A percentile compares a stretch with the other conserved stretches of the same genome.
Conservation (phyloP, 257 asterid species). For the Coffea eugenioides region DNA sequence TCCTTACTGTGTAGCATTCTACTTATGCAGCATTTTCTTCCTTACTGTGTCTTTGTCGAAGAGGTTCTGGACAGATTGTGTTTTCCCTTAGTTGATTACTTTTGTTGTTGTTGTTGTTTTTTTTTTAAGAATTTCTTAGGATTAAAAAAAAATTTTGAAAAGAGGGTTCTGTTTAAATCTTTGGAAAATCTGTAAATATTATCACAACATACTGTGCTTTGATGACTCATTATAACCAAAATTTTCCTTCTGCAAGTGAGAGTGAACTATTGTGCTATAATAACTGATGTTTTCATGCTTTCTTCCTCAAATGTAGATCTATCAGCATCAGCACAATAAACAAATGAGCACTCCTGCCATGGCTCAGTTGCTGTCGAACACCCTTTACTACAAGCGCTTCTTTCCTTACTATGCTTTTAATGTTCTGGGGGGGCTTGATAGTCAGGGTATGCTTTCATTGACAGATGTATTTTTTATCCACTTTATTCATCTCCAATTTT, state of each 20-base stretch:
- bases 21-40: no score
- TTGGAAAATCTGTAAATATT: not conserved
- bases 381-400: constrained; percentile 80
- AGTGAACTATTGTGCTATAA: not conserved
- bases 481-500: not conserved
- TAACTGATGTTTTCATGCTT: not conserved
- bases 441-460: constrained; percentile 50
- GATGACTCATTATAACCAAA: not conserved
- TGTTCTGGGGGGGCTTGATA: constrained; percentile 88
- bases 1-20: not conserved
- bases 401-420: constrained; percentile 77
- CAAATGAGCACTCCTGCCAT: constrained; percentile 95
- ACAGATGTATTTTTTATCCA: not conserved
- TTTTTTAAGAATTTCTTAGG: not conserved
- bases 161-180: not conserved
- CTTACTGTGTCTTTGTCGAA: no score
- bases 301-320: constrained; percentile 27
- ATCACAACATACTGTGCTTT: not conserved
- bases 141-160: not conserved
- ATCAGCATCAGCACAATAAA: constrained; percentile 88
- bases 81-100: not conserved
- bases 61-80: not conserved
- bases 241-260: not conserved
- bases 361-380: constrained; percentile 84
- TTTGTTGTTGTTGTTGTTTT: not conserved